A percentile compares a stretch with the other conserved stretches of the same genome.
These are phyloP conservation scores for Myxozyma lipomycoides DNA, from an alignment of 805 yeast species.

Conservation along the genomic window DNA sequence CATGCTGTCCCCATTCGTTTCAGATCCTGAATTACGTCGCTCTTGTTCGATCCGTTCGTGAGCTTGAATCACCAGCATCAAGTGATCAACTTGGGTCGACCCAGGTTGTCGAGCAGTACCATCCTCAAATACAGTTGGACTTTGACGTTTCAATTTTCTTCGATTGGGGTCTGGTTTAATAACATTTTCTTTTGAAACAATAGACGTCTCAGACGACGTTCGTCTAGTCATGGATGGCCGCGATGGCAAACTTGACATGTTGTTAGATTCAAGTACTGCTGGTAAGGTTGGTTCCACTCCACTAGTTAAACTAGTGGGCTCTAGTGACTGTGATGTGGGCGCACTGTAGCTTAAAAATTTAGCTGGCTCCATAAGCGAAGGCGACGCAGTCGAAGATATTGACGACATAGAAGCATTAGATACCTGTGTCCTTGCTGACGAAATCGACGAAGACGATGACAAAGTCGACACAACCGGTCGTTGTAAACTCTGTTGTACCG, in stretches of 20 bases:
- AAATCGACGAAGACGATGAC: conserved; percentile 20
- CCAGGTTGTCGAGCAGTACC: conserved; percentile 9
- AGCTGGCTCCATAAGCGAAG: conserved; percentile 1
- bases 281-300: too few relatives aligned
- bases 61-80: conserved; percentile 89
- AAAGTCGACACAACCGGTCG: conserved; percentile 12
- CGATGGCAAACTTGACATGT: too few relatives aligned
- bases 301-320: too few relatives aligned
- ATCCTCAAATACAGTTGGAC: conserved; percentile 18
- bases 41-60: conserved; percentile 53
- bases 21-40: neutral
- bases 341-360: neutral
- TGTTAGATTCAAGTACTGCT: too few relatives aligned
- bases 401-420: neutral
- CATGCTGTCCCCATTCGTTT: too few relatives aligned
- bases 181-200: too few relatives aligned
- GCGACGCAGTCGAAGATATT: conserved; percentile 4
- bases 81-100: conserved; percentile 75
- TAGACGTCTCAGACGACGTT: neutral
- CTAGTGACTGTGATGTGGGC: conserved; percentile 1
- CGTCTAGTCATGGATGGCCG: neutral
- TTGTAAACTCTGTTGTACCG: neutral
- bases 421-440: conserved; percentile 1
- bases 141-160: conserved; percentile 8
- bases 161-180: neutral